Evolutionary conservation across 371 early-diverging fungal species (phyloP).

Genomic region (Lichtheimia ramosa): DNA sequence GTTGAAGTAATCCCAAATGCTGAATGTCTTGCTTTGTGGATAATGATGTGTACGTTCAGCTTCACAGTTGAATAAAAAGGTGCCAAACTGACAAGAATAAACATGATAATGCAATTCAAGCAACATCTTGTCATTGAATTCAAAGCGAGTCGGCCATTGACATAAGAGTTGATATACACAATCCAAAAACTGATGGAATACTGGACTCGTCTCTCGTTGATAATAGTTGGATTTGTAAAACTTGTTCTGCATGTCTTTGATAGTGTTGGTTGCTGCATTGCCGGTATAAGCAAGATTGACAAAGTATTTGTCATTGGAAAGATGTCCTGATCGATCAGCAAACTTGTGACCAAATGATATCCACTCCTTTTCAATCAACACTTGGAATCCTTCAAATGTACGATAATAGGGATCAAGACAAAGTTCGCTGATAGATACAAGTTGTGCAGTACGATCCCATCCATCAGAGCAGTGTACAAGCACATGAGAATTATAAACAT

Average conservation of each 20-base stretch:
- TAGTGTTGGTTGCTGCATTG: slow-evolving; percentile 62
- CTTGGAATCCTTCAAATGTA: slow-evolving; percentile 86
- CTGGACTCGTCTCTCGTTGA: slow-evolving; percentile 86
- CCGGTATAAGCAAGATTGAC: slow-evolving; percentile 50
- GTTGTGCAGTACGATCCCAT: slow-evolving; percentile 97
- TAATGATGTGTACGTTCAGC: slow-evolving; percentile 58
- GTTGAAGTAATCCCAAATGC: slow-evolving; percentile 84
- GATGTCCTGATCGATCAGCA: slow-evolving; percentile 87
- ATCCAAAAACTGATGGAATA: slow-evolving; percentile 95
- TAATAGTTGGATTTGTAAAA: slow-evolving; percentile 60
- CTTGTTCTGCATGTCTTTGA: slow-evolving; percentile 73
- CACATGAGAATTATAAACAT: slow-evolving; percentile 78
- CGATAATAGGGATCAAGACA: slow-evolving; percentile 96
- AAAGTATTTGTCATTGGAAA: slow-evolving; percentile 76
- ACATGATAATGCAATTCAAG: slow-evolving; percentile 79
- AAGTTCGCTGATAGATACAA: slow-evolving; percentile 84
- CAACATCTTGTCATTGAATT: slow-evolving; percentile 86
- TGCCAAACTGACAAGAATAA: slow-evolving; percentile 92
- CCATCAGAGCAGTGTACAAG: slow-evolving; percentile 99
- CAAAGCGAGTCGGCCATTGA: slow-evolving; percentile 89
- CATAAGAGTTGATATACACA: slow-evolving; percentile 89
- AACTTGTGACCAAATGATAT: slow-evolving; percentile 96
- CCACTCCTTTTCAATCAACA: slow-evolving; percentile 96
- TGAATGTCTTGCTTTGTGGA: slow-evolving; percentile 56
- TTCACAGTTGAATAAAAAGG: slow-evolving; percentile 89